These are phyloP conservation scores for Ampelomyces quisqualis DNA, from an alignment of 2,329 filamentous ascomycete species.

Conservation along the genomic window DNA sequence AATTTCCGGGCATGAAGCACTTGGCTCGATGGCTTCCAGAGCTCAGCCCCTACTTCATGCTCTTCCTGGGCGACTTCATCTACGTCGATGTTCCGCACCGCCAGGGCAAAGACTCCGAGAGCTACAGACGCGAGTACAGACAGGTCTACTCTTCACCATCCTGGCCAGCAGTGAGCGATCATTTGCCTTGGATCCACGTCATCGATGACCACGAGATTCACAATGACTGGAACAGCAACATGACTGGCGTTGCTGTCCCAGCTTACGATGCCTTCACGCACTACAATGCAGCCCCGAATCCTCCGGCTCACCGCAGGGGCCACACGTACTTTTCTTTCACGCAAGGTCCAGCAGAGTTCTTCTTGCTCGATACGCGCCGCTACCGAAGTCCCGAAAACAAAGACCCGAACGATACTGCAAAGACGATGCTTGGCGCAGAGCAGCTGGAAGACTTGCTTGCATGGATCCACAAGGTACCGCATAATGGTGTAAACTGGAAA, in stretches of 20 bases:
- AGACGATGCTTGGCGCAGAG: slow-evolving; percentile 81
- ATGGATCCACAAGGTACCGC: slow-evolving; percentile 73
- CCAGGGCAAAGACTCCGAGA: slow-evolving; percentile 68
- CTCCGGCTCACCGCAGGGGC: slow-evolving; percentile 64
- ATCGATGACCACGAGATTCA: slow-evolving; percentile 95
- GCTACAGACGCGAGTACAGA: slow-evolving; percentile 89
- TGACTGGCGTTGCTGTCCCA: slow-evolving; percentile 73
- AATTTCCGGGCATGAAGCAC: slow-evolving; percentile 76
- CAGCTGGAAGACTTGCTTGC: slow-evolving; percentile 78
- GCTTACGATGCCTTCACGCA: slow-evolving; percentile 82
- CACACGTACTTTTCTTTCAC: slow-evolving; percentile 87
- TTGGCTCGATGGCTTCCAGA: slow-evolving; percentile 71
- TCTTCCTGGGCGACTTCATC: slow-evolving; percentile 81
- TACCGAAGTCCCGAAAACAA: slow-evolving; percentile 72
- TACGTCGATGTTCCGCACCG: slow-evolving; percentile 85
- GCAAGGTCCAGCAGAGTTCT: slow-evolving; percentile 89
- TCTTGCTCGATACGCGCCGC: slow-evolving; percentile 87
- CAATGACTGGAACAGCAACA: slow-evolving; percentile 88
- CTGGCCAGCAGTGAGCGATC: slow-evolving; percentile 72
- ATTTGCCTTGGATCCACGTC: slow-evolving; percentile 96
- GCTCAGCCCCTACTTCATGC: slow-evolving; percentile 71
- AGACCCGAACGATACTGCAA: slow-evolving; percentile 62
- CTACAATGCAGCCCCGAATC: slow-evolving; percentile 85
- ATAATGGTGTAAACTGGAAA: slow-evolving; percentile 85
- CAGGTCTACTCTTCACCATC: slow-evolving; percentile 95